phyloP scores from a whole-genome alignment of 768 basidiomycete species.

The Trichaptum fuscoviolaceum region DNA sequence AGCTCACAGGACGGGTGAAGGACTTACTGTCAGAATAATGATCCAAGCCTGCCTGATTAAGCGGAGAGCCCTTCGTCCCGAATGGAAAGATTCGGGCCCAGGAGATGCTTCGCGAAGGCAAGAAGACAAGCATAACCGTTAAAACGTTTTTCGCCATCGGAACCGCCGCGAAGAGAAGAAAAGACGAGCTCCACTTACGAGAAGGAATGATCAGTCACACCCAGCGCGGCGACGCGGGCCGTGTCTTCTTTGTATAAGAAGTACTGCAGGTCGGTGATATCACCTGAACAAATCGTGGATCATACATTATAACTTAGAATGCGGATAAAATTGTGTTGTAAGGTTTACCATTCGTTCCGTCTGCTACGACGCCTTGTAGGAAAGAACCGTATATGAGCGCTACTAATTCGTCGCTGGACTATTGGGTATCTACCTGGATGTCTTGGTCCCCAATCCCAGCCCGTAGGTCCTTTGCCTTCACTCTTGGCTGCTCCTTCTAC shows the following conservation, averaged over 20 bases:
- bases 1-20: background rate
- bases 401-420: background rate
- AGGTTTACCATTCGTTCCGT: slow-evolving; percentile 38
- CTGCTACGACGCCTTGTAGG: slow-evolving; percentile 26
- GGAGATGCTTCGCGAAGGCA: slow-evolving; percentile 32
- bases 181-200: slow-evolving; percentile 29
- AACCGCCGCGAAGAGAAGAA: background rate
- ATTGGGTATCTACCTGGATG: slow-evolving; percentile 22
- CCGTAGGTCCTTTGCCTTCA: slow-evolving; percentile 43
- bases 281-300: slow-evolving; percentile 24
- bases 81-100: slow-evolving; percentile 51
- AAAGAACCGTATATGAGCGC: background rate
- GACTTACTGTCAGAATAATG: slow-evolving; percentile 39
- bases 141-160: background rate
- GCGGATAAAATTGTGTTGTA: background rate
- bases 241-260: slow-evolving; percentile 50
- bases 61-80: slow-evolving; percentile 42
- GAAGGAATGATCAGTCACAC: slow-evolving; percentile 48
- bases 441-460: slow-evolving; percentile 43
- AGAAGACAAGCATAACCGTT: background rate
- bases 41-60: slow-evolving; percentile 41
- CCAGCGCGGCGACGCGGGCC: slow-evolving; percentile 43
- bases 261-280: slow-evolving; percentile 45
- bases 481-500: slow-evolving; percentile 48
- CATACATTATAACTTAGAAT: background rate